These are phyloP conservation scores for Dichotomocladium elegans DNA, from an alignment of 371 early-diverging fungal species.

Conservation along the genomic window DNA sequence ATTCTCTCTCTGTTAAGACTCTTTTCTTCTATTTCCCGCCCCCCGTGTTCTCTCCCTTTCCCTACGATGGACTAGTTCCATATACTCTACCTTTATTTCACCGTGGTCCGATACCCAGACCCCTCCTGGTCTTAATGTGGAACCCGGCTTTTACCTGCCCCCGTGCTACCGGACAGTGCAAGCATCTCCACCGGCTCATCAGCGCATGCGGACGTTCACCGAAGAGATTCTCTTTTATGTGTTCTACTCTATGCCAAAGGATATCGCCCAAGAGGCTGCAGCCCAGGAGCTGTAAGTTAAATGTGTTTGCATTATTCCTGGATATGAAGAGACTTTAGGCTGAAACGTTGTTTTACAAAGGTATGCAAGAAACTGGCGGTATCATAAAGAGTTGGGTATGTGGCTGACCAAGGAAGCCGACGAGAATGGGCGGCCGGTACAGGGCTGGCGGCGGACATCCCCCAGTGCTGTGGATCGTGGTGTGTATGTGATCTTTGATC, in stretches of 20 bases:
- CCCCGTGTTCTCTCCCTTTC: too few relatives aligned
- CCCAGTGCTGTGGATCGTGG: slow-evolving; percentile 66
- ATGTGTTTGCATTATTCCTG: background rate
- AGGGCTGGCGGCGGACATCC: slow-evolving; percentile 31
- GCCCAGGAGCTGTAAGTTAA: slow-evolving; percentile 78
- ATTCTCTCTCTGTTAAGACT: too few relatives aligned
- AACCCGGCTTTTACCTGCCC: slow-evolving; percentile 75
- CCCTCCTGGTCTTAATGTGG: slow-evolving; percentile 45
- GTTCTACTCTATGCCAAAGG: slow-evolving; percentile 89
- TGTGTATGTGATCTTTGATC: slow-evolving; percentile 81
- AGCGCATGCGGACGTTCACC: slow-evolving; percentile 61
- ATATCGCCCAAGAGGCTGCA: slow-evolving; percentile 83
- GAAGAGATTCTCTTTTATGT: slow-evolving; percentile 95
- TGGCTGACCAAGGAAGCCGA: slow-evolving; percentile 75
- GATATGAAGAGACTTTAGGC: background rate
- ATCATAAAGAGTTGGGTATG: slow-evolving; percentile 78
- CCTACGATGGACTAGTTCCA: too few relatives aligned
- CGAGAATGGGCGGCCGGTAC: slow-evolving; percentile 25
- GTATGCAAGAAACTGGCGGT: slow-evolving; percentile 84
- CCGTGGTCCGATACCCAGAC: slow-evolving; percentile 73
- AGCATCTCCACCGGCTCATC: slow-evolving; percentile 62
- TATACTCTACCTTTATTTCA: slow-evolving; percentile 78
- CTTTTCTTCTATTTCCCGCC: background rate
- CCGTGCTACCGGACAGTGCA: slow-evolving; percentile 63
- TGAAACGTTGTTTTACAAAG: slow-evolving; percentile 10